These are phyloP conservation scores for Colletotrichum sp. DNA, from an alignment of 2,329 filamentous ascomycete species.

Conservation along the genomic window DNA sequence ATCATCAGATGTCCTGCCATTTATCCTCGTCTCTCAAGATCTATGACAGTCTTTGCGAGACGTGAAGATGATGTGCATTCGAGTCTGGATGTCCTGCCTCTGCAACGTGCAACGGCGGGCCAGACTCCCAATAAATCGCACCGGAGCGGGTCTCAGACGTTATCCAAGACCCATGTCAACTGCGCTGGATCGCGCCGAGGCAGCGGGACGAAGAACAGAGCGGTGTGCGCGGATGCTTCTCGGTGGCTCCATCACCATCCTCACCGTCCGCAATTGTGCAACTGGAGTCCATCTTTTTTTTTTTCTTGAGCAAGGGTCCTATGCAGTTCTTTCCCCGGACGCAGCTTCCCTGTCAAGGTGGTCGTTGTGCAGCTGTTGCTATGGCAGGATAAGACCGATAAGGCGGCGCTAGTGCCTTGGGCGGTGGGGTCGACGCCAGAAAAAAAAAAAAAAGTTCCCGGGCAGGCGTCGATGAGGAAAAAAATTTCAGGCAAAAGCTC, in stretches of 20 bases:
- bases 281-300: neutral
- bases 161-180: neutral
- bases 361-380: slow-evolving; percentile 21
- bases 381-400: slow-evolving; percentile 21
- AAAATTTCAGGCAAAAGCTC: slow-evolving; percentile 25
- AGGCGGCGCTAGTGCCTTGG: slow-evolving; percentile 13
- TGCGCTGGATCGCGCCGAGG: neutral
- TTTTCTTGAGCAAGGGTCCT: slow-evolving; percentile 5
- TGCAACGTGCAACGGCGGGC: neutral
- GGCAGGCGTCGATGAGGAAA: slow-evolving; percentile 9
- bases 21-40: neutral
- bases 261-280: slow-evolving; percentile 2
- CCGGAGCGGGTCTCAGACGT: neutral
- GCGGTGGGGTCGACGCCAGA: slow-evolving; percentile 14
- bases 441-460: slow-evolving; percentile 19
- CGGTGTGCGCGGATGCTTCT: slow-evolving; percentile 14
- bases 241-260: neutral
- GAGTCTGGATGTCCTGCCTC: neutral
- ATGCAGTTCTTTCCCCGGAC: slow-evolving; percentile 19
- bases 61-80: neutral
- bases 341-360: slow-evolving; percentile 4
- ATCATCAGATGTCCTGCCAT: neutral
- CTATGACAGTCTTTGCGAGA: neutral
- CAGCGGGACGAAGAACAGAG: neutral
- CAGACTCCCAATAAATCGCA: neutral